These are phyloP conservation scores for Caryopteris hybrid DNA, from an alignment of 305 asterid species.

Conservation along the genomic window DNA sequence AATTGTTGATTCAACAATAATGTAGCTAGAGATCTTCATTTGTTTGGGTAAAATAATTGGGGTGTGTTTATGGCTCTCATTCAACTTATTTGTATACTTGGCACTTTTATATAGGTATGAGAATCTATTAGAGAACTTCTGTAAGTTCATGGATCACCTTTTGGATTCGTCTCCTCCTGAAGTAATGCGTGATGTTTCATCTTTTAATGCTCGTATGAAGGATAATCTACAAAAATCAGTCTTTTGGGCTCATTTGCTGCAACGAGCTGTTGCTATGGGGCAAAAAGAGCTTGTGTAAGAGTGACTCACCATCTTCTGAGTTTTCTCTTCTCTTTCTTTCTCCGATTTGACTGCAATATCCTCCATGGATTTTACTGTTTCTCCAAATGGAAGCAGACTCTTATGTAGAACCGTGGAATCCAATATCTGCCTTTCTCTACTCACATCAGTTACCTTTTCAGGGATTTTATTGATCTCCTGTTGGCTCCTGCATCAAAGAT, in stretches of 20 bases:
- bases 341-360: neutral
- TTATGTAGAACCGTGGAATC: neutral
- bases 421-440: constrained; percentile 10
- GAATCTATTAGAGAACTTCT: constrained; percentile 65
- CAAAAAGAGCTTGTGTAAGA: constrained; percentile 84
- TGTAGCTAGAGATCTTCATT: neutral
- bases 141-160: constrained; percentile 82
- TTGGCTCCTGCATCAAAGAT: constrained; percentile 90
- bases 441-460: constrained; percentile 33
- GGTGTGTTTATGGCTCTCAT: neutral
- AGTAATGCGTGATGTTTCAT: constrained; percentile 39
- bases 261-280: constrained; percentile 65
- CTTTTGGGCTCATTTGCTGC: constrained; percentile 72
- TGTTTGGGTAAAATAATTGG: neutral
- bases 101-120: constrained; percentile 52
- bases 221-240: constrained; percentile 59
- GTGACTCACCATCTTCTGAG: constrained; percentile 14
- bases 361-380: neutral
- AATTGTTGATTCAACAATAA: neutral
- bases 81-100: neutral
- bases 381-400: constrained; percentile 3
- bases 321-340: constrained; percentile 7
- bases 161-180: constrained; percentile 87
- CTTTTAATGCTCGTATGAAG: constrained; percentile 60
- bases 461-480: constrained; percentile 87